A percentile compares a stretch with the other conserved stretches of the same genome.
These are phyloP conservation scores for Candida yuanshanica DNA, from an alignment of 805 yeast genomes.

Conservation along the genomic window DNA sequence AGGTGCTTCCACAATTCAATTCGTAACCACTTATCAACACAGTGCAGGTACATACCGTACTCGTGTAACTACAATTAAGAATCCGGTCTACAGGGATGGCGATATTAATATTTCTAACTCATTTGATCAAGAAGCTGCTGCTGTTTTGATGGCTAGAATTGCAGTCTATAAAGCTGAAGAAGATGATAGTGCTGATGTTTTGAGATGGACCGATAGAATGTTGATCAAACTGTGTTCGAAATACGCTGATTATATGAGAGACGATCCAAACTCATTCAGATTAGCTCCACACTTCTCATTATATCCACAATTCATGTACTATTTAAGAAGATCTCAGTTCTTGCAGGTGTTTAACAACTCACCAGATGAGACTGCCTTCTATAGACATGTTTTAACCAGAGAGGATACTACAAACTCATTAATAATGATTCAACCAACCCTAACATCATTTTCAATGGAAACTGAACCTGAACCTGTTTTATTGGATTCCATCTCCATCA, in stretches of 20 bases:
- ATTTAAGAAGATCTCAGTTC: slow-evolving; percentile 93
- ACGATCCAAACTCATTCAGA: slow-evolving; percentile 76
- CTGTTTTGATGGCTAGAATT: slow-evolving; percentile 86
- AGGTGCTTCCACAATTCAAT: slow-evolving; percentile 60
- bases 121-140: slow-evolving; percentile 99
- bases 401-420: slow-evolving; percentile 91
- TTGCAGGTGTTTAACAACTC: slow-evolving; percentile 95
- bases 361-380: slow-evolving; percentile 97
- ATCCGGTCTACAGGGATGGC: slow-evolving; percentile 55
- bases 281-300: slow-evolving; percentile 77
- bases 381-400: slow-evolving; percentile 84
- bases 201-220: slow-evolving; percentile 92
- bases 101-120: slow-evolving; percentile 50
- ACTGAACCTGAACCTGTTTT: slow-evolving; percentile 88
- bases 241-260: slow-evolving; percentile 89
- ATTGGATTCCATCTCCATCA: slow-evolving; percentile 87
- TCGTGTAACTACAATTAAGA: slow-evolving; percentile 81
- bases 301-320: slow-evolving; percentile 94
- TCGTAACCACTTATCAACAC: slow-evolving; percentile 89
- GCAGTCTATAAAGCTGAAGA: slow-evolving; percentile 78
- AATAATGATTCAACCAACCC: slow-evolving; percentile 96
- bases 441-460: slow-evolving; percentile 78
- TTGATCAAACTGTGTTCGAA: slow-evolving; percentile 85
- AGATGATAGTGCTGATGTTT: slow-evolving; percentile 88
- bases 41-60: slow-evolving; percentile 86